phyloP scores from a whole-genome alignment of 176 grass and related monocot genomes.

The Oropetium thomaeum region DNA sequence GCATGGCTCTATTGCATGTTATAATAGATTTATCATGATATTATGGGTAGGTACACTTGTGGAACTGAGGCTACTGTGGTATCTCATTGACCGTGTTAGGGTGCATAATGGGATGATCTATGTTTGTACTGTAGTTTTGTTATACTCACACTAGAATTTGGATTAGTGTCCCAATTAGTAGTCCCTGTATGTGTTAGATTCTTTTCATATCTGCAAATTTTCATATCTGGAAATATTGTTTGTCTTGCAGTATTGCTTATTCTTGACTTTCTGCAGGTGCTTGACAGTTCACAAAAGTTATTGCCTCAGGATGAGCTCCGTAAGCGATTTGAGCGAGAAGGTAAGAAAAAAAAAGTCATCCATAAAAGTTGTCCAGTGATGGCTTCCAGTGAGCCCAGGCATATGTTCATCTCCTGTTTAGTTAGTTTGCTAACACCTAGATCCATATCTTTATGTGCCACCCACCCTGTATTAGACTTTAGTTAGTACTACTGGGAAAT shows the following conservation, averaged over 20 bases:
- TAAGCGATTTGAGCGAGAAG: constrained; percentile 83
- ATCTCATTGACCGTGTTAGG: not conserved
- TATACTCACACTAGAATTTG: not conserved
- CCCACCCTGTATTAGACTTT: not conserved
- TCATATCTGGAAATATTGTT: not conserved
- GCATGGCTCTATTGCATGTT: not conserved
- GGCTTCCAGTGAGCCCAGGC: not conserved
- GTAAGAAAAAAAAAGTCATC: constrained; percentile 34
- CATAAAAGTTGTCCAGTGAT: not conserved
- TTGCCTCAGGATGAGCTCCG: constrained; percentile 65
- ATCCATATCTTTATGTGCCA: not conserved
- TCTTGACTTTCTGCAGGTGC: constrained; percentile 57
- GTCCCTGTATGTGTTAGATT: not conserved
- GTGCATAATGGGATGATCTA: not conserved
- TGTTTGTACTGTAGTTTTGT: constrained; percentile 1
- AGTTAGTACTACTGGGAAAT: not conserved
- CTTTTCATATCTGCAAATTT: not conserved
- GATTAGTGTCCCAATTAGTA: constrained; percentile 1
- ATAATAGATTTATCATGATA: not conserved
- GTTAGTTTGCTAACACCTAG: not conserved
- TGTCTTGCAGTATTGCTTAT: constrained; percentile 1
- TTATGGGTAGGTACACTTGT: not conserved
- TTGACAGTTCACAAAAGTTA: constrained; percentile 82
- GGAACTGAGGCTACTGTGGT: not conserved
- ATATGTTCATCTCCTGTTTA: not conserved